Evolutionary conservation across 345 rosid genomes (phyloP).

Genomic region (Salix koriyanagi): DNA sequence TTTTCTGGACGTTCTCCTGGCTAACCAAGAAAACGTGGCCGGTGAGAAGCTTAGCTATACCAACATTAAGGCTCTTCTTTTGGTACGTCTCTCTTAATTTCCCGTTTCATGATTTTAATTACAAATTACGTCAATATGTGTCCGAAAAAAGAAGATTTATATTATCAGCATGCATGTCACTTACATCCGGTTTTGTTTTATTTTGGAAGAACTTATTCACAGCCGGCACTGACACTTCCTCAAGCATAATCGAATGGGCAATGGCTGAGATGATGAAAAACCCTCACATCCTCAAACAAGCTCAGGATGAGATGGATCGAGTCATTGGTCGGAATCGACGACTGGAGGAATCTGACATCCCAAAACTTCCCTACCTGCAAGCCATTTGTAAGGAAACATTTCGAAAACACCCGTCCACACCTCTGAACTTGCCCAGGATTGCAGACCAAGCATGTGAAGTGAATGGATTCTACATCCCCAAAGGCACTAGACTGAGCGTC

Average conservation of each 20-base stretch:
- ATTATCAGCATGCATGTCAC: too few species aligned
- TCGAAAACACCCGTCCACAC: constrained; percentile 58
- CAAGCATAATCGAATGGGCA: constrained; percentile 60
- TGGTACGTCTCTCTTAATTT: constrained; percentile 24
- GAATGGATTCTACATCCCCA: constrained; percentile 48
- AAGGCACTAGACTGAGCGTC: constrained; percentile 35
- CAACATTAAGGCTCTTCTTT: constrained; percentile 53
- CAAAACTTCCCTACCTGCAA: constrained; percentile 43
- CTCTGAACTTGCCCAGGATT: constrained; percentile 45
- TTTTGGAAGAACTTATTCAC: constrained; percentile 44
- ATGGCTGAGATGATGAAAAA: constrained; percentile 43
- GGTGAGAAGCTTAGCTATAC: constrained; percentile 34
- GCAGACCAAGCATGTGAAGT: constrained; percentile 38
- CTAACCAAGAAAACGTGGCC: constrained; percentile 15
- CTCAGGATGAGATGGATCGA: constrained; percentile 59
- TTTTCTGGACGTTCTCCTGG: constrained; percentile 48
- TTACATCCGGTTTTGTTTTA: neutral
- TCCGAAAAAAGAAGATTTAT: too few species aligned
- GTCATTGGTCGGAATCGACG: constrained; percentile 52
- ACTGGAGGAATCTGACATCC: constrained; percentile 47
- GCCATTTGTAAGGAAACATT: constrained; percentile 56
- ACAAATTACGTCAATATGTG: too few species aligned
- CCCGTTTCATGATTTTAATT: neutral
- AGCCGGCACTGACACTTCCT: constrained; percentile 64
- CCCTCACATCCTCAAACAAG: constrained; percentile 36